phyloP scores from a whole-genome alignment of 225 moss, liverwort and hornwort genomes.

The Marchantia polymorpha region DNA sequence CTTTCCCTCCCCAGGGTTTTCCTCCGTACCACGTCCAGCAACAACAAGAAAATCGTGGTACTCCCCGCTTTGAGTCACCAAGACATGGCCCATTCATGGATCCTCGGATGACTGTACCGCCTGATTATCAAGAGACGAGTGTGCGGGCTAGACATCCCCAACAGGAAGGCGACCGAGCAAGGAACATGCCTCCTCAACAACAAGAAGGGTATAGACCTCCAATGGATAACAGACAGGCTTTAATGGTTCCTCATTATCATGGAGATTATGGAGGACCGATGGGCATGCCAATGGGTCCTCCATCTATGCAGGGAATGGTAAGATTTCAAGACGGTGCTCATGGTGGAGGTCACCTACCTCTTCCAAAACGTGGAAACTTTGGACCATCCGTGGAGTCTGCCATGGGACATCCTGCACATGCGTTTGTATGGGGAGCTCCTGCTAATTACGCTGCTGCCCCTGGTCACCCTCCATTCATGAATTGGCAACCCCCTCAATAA shows the following conservation, averaged over 20 bases:
- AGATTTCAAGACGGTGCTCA: slow-evolving; percentile 58
- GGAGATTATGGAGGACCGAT: slow-evolving; percentile 58
- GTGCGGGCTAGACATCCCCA: slow-evolving; percentile 43
- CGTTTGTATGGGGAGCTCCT: slow-evolving; percentile 65
- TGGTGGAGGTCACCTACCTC: slow-evolving; percentile 48
- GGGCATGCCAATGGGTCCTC: slow-evolving; percentile 52
- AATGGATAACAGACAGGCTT: slow-evolving; percentile 51
- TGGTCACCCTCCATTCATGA: slow-evolving; percentile 53
- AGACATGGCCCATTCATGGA: slow-evolving; percentile 46
- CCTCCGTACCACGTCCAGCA: slow-evolving; percentile 58
- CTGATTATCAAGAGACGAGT: slow-evolving; percentile 48
- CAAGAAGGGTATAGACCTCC: slow-evolving; percentile 54
- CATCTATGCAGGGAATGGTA: slow-evolving; percentile 31
- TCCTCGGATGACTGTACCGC: slow-evolving; percentile 38
- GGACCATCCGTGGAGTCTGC: slow-evolving; percentile 41
- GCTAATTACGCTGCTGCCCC: slow-evolving; percentile 63
- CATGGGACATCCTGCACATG: slow-evolving; percentile 51
- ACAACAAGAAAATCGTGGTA: slow-evolving; percentile 49
- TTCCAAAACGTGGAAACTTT: slow-evolving; percentile 71
- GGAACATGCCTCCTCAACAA: slow-evolving; percentile 54
- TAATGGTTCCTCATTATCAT: slow-evolving; percentile 53
- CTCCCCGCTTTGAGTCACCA: slow-evolving; percentile 51
- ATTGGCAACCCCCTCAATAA: slow-evolving; percentile 46
- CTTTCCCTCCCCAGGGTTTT: slow-evolving; percentile 46
- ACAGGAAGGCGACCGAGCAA: slow-evolving; percentile 50